phyloP scores from a whole-genome alignment of 441 rosid species.

The Populus hybrid region DNA sequence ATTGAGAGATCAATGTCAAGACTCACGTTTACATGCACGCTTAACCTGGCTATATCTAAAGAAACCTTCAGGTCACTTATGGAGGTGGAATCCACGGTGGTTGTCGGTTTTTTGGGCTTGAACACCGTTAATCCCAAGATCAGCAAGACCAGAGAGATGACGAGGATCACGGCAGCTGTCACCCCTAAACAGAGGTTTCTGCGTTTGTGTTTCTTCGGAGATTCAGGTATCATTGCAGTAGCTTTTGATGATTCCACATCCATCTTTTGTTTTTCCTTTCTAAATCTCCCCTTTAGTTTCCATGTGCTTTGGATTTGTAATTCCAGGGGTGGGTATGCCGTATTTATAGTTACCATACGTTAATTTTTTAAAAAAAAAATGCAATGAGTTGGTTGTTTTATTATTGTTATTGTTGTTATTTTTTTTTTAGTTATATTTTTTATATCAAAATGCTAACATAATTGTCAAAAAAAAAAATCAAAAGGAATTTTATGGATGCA shows the following conservation, averaged over 20 bases:
- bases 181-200: conserved; percentile 46
- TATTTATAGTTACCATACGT: not conserved
- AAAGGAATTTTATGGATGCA: not conserved
- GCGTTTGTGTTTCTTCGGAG: conserved; percentile 18
- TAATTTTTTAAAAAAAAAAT: not conserved
- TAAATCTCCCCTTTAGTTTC: not conserved
- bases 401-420: not conserved
- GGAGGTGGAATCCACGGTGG: conserved; percentile 39
- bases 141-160: conserved; percentile 32
- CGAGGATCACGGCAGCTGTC: conserved; percentile 23
- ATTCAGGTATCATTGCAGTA: not conserved
- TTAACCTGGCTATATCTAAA: conserved; percentile 24
- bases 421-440: too few species aligned
- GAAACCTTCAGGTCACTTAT: conserved; percentile 33
- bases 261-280: not conserved
- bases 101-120: conserved; percentile 61
- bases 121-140: conserved; percentile 66
- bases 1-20: conserved; percentile 49
- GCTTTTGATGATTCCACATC: not conserved
- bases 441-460: not conserved
- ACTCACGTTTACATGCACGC: conserved; percentile 45
- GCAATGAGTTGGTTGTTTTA: not conserved
- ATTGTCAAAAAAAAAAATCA: too few species aligned
- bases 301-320: not conserved
- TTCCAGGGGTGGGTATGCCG: not conserved